Base-by-base conservation (phyloP, 176 grass and related monocot species). In the Alopecurus myosuroides region DNA sequence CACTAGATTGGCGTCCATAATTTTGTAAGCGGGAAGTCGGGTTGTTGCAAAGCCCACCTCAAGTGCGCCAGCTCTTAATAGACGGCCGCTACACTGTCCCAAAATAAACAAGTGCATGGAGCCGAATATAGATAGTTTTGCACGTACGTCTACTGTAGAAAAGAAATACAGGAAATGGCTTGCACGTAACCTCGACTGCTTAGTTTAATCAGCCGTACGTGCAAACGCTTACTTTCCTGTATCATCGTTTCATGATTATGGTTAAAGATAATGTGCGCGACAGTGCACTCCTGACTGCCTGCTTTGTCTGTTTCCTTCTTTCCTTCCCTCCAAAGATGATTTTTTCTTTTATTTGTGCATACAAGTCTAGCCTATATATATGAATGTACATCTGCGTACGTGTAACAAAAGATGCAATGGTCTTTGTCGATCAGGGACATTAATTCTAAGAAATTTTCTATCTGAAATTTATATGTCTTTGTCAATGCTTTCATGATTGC, bases 41-140 rank as follows among this genome's bases (percentile, higher is more conserved):
- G 84, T 87, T 34, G 88, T 87, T 87, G 88, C 84, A 57, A 68
- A 80, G 88, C 75, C 75, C 67, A 50, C 80, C 80, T 84, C 88
- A 79, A 87, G 84, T 75, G 88, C 84, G 88, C 80, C 88, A 90
- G 88, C 80, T 58, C 57, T 56, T 36, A 50, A 75, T 11, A 50
- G 29, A n/a, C 26, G 13, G 41, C 19, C 20, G 31, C 52, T 61
- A 14, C 57, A 33, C 88, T 56, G 77, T 63, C 72, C 9, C 11
- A 12, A 63, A 13, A 71, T 82, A 77, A 77, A 85, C 76, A 85
- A 56, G 18, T 6, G n/a, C 56, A 23, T 48, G 52, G 7, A 81
- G 49, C 60, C n/a, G 77, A 58, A 42, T 62, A 72, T 1, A 26
- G 10, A 78, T 70, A 9, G 18, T 12, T 30, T 2, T 49, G 60